Evolutionary conservation across 2,329 filamentous ascomycete genomes (phyloP), one percentile per base, ranked within the genome.

Genomic region (Exophiala aquamarina): DNA sequence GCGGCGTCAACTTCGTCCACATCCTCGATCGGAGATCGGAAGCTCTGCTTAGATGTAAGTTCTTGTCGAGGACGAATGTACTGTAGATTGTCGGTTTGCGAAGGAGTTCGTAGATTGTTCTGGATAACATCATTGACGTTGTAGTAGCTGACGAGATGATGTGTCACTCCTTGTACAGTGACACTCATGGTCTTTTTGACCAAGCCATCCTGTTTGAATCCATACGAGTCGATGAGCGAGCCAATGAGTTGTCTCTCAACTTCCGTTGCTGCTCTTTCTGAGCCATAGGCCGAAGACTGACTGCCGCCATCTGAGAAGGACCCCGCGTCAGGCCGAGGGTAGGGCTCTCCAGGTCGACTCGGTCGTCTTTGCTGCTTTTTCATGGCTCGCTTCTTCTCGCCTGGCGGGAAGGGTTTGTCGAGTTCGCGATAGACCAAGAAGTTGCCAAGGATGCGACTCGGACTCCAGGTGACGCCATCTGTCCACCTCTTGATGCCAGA

Each of bases 401-500:
- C 88, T 0, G 87, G 86, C 2, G 85, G 83, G 57, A 91, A 91
- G 0, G 85, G 83, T 59, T 85, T 82, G 54, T 87, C 81, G 34
- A 94, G 77, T 65, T 95, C 88, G 21, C 89, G 83, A 62, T 95
- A 95, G 57, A 94, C 81, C 34, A 95, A 77, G 59, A 89, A 94
- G 63, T 93, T 93, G 49, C 85, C 86, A 38, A 92, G 74, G 38
- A 94, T 92, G 13, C 87, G 84, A 66, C 85, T 94, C 0, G 91
- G 91, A 58, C 88, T 94, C 91, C 91, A 96, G 5, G 86, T 84
- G 9, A 92, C 82, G 11, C 91, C 90, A 59, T 96, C 91, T 0
- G 90, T 95, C 91, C 91, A 96, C 46, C 91, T 79, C 71, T 94
- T 94, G 70, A 95, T 95, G 4, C 89, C 89, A 0, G 90, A 94